Conservation (phyloP, 75 land plant species). For the Sequoia sempervirens region DNA sequence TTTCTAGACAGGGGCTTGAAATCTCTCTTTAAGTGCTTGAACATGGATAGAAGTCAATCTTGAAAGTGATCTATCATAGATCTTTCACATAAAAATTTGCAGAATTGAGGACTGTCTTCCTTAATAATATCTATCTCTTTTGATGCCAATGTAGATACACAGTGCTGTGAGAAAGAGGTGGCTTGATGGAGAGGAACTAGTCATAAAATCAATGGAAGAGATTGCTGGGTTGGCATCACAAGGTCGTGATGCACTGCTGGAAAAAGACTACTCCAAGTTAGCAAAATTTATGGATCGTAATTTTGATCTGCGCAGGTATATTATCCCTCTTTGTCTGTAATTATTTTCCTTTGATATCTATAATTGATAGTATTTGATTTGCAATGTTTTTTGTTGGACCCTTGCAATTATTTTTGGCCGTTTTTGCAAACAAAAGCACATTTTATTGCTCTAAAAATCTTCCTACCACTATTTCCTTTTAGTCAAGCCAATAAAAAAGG, state of each 20-base stretch:
- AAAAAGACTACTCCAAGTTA: conserved; percentile 54
- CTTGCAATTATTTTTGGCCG: not conserved
- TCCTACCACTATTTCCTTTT: not conserved
- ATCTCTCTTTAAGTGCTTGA: not conserved
- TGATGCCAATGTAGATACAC: conserved; percentile 62
- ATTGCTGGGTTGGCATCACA: conserved; percentile 68
- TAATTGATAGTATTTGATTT: not conserved
- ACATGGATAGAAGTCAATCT: conserved; percentile 1
- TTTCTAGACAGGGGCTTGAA: not conserved
- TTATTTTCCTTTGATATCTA: not conserved
- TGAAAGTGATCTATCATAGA: not conserved
- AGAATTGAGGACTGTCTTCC: not conserved
- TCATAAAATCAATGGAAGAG: conserved; percentile 65
- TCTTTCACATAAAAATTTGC: conserved; percentile 5
- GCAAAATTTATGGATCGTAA: conserved; percentile 87
- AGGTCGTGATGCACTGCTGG: conserved; percentile 58
- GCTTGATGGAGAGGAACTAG: conserved; percentile 81
- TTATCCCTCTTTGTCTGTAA: not conserved
- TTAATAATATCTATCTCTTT: not conserved
- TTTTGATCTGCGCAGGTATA: conserved; percentile 89
- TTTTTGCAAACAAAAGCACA: not conserved
- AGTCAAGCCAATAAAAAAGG: not conserved
- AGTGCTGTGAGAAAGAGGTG: conserved; percentile 86
- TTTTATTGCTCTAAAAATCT: not conserved
- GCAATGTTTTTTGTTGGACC: not conserved